Base-by-base conservation (phyloP, 2,329 filamentous ascomycete species). In the Phialophora verrucosa region DNA sequence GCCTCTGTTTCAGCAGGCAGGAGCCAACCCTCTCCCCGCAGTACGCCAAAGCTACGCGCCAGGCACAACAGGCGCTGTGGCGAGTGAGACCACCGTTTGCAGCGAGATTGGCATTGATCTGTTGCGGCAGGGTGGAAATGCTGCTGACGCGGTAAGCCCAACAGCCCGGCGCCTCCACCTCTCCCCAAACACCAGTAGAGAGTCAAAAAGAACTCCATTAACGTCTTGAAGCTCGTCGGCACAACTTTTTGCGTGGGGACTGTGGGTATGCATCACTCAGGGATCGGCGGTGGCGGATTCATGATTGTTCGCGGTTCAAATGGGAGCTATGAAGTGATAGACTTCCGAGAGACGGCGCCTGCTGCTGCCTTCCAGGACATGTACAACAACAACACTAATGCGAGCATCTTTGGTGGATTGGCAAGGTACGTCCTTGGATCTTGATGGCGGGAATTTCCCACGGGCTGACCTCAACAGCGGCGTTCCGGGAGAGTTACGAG, bases 241-340 rank as follows among this genome's bases (percentile, higher is more conserved):
- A 91, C 90, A 0, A 87, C 88, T 7, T 85, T 93, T 59, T 94
- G 91, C 69, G 85, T 93, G 44, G 91, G 91, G 5, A 89, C 91
- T 6, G 84, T 91, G 53, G 89, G 83, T 63, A 91, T 91, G 87
- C 91, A 92, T 72, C 91, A 93, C 76, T 83, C 80, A 49, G 93
- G 94, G 17, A 90, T 97, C 66, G 93, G 91, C 23, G 94, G 94
- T 6, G 94, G 94, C 49, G 94, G 94, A 1, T 98, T 98, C 79
- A 91, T 93, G 84, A 83, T 97, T 4, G 86, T 97, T 4, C 88
- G 91, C 56, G 84, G 87, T 38, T 80, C 86, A 17, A 82, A 91
- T 65, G 92, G 92, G n/a, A 82, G 83, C 20, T 96, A 93, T 75
- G 92, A 96, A 75, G 89, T 89, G 65, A 88, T 98, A 71, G 94